phyloP scores from a whole-genome alignment of 345 rosid genomes.

The Linum tenue region DNA sequence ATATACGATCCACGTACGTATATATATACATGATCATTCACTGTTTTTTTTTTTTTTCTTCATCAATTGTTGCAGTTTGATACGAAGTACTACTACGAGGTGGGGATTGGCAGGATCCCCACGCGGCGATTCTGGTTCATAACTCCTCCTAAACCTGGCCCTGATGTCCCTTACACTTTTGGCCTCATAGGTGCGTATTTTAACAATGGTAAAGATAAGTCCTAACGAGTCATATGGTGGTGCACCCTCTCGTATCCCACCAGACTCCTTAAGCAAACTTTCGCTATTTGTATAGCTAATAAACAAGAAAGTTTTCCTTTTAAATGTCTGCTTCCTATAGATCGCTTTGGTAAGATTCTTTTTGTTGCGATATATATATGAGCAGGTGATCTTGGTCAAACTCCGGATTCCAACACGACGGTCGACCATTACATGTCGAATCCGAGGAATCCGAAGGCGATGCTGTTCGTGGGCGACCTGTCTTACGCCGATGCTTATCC shows the following conservation, averaged over 20 bases:
- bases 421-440: slow-evolving; percentile 59
- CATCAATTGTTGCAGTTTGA: slow-evolving; percentile 37
- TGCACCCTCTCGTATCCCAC: too few relatives aligned
- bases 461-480: slow-evolving; percentile 72
- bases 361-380: too few relatives aligned
- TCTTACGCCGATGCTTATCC: slow-evolving; percentile 79
- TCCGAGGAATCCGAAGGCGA: slow-evolving; percentile 52
- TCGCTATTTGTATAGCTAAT: too few relatives aligned
- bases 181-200: slow-evolving; percentile 42
- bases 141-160: slow-evolving; percentile 69
- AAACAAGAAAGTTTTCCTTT: too few relatives aligned
- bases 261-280: too few relatives aligned
- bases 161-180: slow-evolving; percentile 77
- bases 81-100: slow-evolving; percentile 63
- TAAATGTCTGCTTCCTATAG: too few relatives aligned
- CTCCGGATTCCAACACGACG: slow-evolving; percentile 59
- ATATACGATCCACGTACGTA: not conserved
- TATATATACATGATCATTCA: not conserved
- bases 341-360: too few relatives aligned
- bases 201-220: too few relatives aligned
- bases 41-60: not conserved
- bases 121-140: slow-evolving; percentile 55
- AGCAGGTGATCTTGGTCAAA: slow-evolving; percentile 83
- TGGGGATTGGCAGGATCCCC: slow-evolving; percentile 59
- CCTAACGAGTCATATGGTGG: too few relatives aligned